Evolutionary conservation across 2,329 filamentous ascomycete genomes (phyloP), one percentile per base, ranked within the genome.

Genomic region (Rhytidhysteron rufulum): DNA sequence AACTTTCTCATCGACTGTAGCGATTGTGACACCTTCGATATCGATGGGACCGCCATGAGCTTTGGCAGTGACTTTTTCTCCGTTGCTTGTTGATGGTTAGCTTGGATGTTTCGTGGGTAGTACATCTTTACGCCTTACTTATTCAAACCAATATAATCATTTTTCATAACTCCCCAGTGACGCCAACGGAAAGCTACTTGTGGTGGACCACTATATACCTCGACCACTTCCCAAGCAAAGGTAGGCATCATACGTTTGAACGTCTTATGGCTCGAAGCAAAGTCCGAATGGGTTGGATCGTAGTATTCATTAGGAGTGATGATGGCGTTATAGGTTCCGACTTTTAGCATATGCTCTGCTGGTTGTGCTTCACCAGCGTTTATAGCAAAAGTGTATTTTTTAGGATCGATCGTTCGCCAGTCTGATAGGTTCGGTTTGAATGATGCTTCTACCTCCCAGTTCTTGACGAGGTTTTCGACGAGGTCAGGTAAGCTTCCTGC

Each of bases 171-270:
- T 0, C 81, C 82, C 82, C 82, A 85, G 58, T 85, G 82, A 4
- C 82, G 69, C 82, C 82, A 85, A 50, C 77, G 72, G 59, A 85
- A 83, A 2, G 72, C 69, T 25, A 84, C 80, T 10, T 69, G 68
- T 2, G 82, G 82, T 18, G 80, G 80, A 0, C 79, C 81, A 44
- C 75, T 78, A 55, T 83, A 85, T 2, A 85, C 80, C 58, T 85
- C 82, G 13, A 83, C 57, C 1, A 85, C 80, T 63, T 85, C 82
- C 80, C 82, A 86, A 0, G 81, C 82, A 60, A 86, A 85, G 0
- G 74, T 80, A 0, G 82, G 82, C 81, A 86, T 85, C 80, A 85
- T 85, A 39, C 79, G 69, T 67, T 85, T 85, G 62, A 86, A 85
- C 0, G 79, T 79, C 70, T 85, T 84, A 68, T 86, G 82, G 54